Percentiles rank a stretch among this genome's conserved stretches.
These are phyloP conservation scores for Metarhizium brunneum DNA, from an alignment of 2,329 filamentous ascomycete species.

Conservation along the genomic window DNA sequence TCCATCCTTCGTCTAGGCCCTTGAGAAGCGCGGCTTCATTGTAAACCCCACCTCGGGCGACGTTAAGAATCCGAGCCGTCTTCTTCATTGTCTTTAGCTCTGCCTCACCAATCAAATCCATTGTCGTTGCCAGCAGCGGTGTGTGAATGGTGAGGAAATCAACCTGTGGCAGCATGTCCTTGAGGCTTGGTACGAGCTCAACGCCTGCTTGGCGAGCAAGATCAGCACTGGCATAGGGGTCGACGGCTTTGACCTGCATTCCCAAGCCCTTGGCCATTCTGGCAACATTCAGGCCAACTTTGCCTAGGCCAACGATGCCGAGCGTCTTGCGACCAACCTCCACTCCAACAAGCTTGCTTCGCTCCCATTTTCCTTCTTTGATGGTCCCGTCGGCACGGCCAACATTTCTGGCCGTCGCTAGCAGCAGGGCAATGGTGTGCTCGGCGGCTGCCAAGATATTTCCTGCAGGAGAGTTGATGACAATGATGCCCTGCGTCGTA, in stretches of 20 bases:
- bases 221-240: constrained; percentile 69
- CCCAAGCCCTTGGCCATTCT: constrained; percentile 69
- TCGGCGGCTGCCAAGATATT: constrained; percentile 77
- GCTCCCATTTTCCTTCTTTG: constrained; percentile 67
- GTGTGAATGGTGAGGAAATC: constrained; percentile 80
- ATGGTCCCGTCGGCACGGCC: constrained; percentile 60
- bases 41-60: constrained; percentile 71
- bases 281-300: constrained; percentile 73
- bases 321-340: constrained; percentile 71
- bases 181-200: constrained; percentile 45
- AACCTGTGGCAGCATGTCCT: constrained; percentile 51
- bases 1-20: constrained; percentile 60
- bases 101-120: constrained; percentile 58
- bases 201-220: constrained; percentile 61
- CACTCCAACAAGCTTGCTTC: constrained; percentile 63
- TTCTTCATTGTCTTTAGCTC: constrained; percentile 65
- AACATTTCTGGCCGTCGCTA: constrained; percentile 66
- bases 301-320: constrained; percentile 71
- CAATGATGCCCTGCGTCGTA: constrained; percentile 64
- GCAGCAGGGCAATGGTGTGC: constrained; percentile 65
- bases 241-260: constrained; percentile 66
- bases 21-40: constrained; percentile 65
- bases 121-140: constrained; percentile 66
- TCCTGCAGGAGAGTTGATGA: constrained; percentile 70
- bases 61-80: constrained; percentile 66